Percentiles rank a stretch among this genome's conserved stretches.
Conservation (phyloP, 306 rosid species). For the Vigna angularis region DNA sequence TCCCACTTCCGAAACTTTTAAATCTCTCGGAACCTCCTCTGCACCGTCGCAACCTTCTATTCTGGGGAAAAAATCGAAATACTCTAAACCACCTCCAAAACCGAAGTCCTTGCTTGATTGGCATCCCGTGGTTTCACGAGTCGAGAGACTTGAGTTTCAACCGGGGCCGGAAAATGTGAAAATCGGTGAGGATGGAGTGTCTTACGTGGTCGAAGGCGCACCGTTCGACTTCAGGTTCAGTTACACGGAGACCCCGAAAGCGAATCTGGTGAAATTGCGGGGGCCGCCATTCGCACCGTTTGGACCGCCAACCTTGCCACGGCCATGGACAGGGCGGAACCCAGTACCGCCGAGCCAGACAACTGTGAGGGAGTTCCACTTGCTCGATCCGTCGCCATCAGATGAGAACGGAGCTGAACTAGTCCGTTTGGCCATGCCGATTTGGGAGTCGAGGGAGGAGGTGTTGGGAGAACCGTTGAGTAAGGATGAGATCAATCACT, state of each 20-base stretch:
- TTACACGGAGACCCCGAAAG: constrained; percentile 80
- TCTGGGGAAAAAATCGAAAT: constrained; percentile 74
- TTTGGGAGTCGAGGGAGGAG: constrained; percentile 60
- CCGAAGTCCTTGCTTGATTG: constrained; percentile 36
- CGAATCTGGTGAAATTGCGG: constrained; percentile 67
- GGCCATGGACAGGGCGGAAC: constrained; percentile 79
- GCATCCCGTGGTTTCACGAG: constrained; percentile 19
- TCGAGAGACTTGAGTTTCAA: neutral
- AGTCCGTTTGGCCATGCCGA: constrained; percentile 69
- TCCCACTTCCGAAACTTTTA: constrained; percentile 49
- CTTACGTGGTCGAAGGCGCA: constrained; percentile 51
- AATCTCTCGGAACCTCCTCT: constrained; percentile 69
- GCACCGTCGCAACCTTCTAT: constrained; percentile 63
- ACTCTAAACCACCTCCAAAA: constrained; percentile 65
- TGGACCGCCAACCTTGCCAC: constrained; percentile 64
- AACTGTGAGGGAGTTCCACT: constrained; percentile 65
- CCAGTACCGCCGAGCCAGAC: constrained; percentile 73
- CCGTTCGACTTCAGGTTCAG: constrained; percentile 89
- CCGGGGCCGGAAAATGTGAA: constrained; percentile 54
- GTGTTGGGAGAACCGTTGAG: constrained; percentile 75
- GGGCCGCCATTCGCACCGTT: constrained; percentile 66
- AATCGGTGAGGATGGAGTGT: constrained; percentile 61
- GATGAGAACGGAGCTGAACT: constrained; percentile 65
- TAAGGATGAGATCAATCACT: constrained; percentile 55
- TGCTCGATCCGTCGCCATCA: constrained; percentile 57